Conservation (phyloP, 2,329 filamentous ascomycete genomes). For the Grosmannia clavigera region DNA sequence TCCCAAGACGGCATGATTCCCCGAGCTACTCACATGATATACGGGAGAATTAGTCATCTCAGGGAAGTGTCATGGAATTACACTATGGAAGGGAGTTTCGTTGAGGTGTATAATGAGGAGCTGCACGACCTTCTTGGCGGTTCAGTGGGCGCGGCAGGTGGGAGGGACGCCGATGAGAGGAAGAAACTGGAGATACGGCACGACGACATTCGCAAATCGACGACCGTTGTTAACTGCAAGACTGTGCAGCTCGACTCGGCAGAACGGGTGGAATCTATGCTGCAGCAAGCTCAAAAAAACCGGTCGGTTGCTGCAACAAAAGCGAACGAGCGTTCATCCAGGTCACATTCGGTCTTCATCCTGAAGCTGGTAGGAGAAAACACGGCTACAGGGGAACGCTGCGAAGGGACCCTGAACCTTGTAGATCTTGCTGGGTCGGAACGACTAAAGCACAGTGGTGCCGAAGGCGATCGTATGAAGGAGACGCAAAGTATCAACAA, state of each 20-base stretch:
- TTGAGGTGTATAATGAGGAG: conserved; percentile 98
- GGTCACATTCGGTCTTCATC: conserved; percentile 94
- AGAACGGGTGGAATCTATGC: conserved; percentile 64
- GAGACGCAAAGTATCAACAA: conserved; percentile 98
- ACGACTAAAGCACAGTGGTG: conserved; percentile 73
- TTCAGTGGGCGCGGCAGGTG: conserved; percentile 15
- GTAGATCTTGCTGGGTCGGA: conserved; percentile 94
- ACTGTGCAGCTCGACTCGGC: conserved; percentile 68
- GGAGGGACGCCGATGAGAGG: conserved; percentile 56
- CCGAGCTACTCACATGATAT: conserved; percentile 83
- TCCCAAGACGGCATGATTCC: conserved; percentile 89
- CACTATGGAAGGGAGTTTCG: conserved; percentile 85
- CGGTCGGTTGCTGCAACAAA: conserved; percentile 93
- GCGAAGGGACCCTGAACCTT: conserved; percentile 87
- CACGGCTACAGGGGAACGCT: conserved; percentile 62
- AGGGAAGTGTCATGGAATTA: conserved; percentile 91
- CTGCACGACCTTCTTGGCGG: conserved; percentile 71
- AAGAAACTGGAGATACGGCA: conserved; percentile 85
- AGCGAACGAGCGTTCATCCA: conserved; percentile 86
- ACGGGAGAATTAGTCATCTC: conserved; percentile 70
- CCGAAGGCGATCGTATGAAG: conserved; percentile 74
- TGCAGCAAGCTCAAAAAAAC: conserved; percentile 71
- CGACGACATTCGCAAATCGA: conserved; percentile 70
- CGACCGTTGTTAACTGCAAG: conserved; percentile 67
- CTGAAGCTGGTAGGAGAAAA: conserved; percentile 67